A percentile compares a stretch with the other conserved stretches of the same genome.
Evolutionary conservation across 345 rosid genomes (phyloP).

Genomic region (Syzygium aqueum): DNA sequence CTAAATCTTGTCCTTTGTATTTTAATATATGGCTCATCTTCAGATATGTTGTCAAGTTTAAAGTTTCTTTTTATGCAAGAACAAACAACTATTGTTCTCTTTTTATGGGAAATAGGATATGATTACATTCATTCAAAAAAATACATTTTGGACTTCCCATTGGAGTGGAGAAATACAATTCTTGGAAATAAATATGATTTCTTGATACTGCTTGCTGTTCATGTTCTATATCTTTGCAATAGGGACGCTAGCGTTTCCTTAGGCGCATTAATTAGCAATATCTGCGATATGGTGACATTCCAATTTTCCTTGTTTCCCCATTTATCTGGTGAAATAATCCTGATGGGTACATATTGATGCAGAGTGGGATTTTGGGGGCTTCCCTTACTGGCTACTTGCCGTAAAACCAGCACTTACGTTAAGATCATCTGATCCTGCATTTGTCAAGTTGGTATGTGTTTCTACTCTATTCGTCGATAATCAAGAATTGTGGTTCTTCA

Average conservation of each 20-base stretch:
- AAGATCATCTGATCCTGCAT: constrained; percentile 76
- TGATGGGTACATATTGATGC: constrained; percentile 8
- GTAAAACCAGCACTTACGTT: constrained; percentile 52
- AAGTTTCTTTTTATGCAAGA: neutral
- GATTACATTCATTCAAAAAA: neutral
- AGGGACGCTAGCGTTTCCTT: neutral
- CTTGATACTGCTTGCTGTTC: neutral
- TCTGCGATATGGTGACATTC: neutral
- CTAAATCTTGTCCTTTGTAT: neutral
- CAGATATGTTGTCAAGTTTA: neutral
- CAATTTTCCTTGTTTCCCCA: neutral
- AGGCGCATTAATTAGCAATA: neutral
- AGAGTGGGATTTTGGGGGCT: constrained; percentile 98
- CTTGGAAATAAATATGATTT: neutral
- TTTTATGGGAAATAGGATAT: neutral
- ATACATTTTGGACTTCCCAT: neutral
- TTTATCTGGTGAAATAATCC: neutral
- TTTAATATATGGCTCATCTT: constrained; percentile 1
- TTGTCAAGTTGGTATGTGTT: constrained; percentile 48
- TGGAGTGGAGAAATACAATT: neutral
- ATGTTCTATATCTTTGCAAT: neutral
- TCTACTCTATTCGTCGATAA: neutral
- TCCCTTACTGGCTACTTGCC: constrained; percentile 88
- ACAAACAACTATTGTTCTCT: neutral
- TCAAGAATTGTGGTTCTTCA: neutral